Base-by-base conservation (phyloP, 2,329 filamentous ascomycete genomes). In the Fusarium sp. region DNA sequence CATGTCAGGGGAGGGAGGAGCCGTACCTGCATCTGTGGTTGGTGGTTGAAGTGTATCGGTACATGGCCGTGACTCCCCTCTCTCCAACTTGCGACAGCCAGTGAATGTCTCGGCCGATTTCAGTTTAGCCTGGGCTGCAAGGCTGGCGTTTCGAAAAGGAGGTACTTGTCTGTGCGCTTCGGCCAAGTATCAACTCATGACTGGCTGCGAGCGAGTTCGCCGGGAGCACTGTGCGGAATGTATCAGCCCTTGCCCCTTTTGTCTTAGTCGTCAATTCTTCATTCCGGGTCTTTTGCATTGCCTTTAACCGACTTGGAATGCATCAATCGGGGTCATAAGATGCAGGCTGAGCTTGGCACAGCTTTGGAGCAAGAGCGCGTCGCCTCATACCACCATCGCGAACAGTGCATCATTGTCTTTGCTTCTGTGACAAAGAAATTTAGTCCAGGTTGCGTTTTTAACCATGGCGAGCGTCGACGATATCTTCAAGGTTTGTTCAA, bases 381-480 rank as follows among this genome's bases (percentile, higher is more conserved):
- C 43, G 59, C 9, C 59, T 43, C 39, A 61, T 48, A 9, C 6
- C 35, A 39, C 48, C 57, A 66, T 74, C 63, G 68, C 68, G 50
- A 73, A 62, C 35, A 29, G 16, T 5, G 48, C n/a, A 50, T 27
- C 24, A 50, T 57, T 20, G 24, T 56, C 50, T 60, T 56, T 35
- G 27, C 29, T 61, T 45, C 31, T 20, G 16, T 39, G 24, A 16
- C 45, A n/a, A 61, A 14, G 20, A 35, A 7, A 24, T 14, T 41
- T 37, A n/a, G 4, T 14, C 3, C 8, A 11, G n/a, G 6, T 10
- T 37, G 11, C 2, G n/a, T 31, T 14, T 16, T 13, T n/a, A 3
- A 31, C 8, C 24, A 91, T 90, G 88, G 85, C 88, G 6, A 90
- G 86, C 76, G 87, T 91, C 67, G 89, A 91, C 74, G 89, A 91